Conservation (phyloP, 208 protist genomes). For the Acanthamoeba castellanii region DNA sequence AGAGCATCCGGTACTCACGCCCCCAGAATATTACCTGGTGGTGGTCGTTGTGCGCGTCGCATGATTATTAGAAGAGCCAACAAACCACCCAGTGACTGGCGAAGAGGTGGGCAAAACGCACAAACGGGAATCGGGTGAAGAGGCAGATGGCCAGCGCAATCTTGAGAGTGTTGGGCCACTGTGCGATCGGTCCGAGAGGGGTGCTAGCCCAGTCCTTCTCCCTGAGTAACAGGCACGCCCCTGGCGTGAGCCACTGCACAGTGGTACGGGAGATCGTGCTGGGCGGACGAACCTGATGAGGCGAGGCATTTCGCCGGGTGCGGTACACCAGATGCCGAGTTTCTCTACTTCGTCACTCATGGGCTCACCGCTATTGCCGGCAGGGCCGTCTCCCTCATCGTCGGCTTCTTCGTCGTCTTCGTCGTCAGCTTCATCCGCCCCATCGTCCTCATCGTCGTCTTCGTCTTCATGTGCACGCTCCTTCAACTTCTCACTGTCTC, state of each 20-base stretch:
- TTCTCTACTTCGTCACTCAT: not conserved
- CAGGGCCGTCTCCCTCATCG: constrained; percentile 21
- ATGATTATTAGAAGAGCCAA: not conserved
- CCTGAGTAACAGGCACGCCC: not conserved
- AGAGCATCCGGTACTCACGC: constrained; percentile 16
- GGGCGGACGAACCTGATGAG: not conserved
- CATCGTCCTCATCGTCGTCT: not conserved
- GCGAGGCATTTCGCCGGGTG: constrained; percentile 37
- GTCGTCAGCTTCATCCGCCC: not conserved
- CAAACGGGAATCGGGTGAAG: constrained; percentile 58
- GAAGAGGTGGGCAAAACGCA: not conserved
- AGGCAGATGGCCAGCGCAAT: constrained; percentile 20
- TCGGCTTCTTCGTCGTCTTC: constrained; percentile 37
- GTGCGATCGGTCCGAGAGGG: not conserved
- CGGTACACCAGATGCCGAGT: constrained; percentile 31
- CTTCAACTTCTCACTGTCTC: not conserved
- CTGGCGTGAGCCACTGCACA: no score
- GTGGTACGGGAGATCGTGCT: no score
- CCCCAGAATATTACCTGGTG: constrained; percentile 49
- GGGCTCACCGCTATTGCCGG: not conserved
- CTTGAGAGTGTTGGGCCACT: constrained; percentile 41
- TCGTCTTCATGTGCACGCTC: not conserved
- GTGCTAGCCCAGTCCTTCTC: constrained; percentile 56
- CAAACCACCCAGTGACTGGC: not conserved
- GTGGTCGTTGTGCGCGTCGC: not conserved